A percentile compares a stretch with the other conserved stretches of the same genome.
Conservation (phyloP, 2,329 filamentous ascomycete species). For the Thermothelomyces thermophilus region DNA sequence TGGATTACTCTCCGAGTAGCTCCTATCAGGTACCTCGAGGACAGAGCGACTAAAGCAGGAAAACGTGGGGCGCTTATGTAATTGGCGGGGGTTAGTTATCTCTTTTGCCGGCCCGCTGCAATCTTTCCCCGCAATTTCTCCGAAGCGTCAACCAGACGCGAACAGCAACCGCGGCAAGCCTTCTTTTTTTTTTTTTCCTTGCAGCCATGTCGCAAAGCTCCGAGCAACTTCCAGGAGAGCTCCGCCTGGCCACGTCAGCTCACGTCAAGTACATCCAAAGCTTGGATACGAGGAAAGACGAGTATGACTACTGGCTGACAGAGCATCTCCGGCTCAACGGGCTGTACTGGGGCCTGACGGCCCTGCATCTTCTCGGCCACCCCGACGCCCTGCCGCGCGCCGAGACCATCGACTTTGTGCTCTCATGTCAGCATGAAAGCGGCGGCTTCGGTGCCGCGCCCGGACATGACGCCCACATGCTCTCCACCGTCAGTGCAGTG, state of each 20-base stretch:
- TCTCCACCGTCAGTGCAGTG: conserved; percentile 91
- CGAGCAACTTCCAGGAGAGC: conserved; percentile 34
- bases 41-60: no score
- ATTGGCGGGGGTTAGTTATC: no score
- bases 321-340: conserved; percentile 94
- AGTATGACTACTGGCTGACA: conserved; percentile 96
- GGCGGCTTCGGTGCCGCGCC: conserved; percentile 93
- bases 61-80: no score
- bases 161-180: background rate
- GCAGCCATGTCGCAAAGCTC: conserved; percentile 32
- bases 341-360: conserved; percentile 91
- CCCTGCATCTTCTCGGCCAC: conserved; percentile 74
- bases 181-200: background rate
- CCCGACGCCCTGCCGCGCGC: conserved; percentile 75
- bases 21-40: no score
- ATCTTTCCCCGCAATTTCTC: conserved; percentile 10
- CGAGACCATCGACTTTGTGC: conserved; percentile 83
- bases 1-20: no score
- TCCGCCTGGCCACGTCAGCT: conserved; percentile 44
- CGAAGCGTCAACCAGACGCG: background rate
- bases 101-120: background rate
- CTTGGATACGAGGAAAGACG: conserved; percentile 84
- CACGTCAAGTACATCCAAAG: conserved; percentile 93
- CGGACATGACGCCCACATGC: conserved; percentile 90
- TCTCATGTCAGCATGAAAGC: conserved; percentile 82